Conservation (phyloP, 2,329 filamentous ascomycete genomes). For the Trichoderma arundinaceum region DNA sequence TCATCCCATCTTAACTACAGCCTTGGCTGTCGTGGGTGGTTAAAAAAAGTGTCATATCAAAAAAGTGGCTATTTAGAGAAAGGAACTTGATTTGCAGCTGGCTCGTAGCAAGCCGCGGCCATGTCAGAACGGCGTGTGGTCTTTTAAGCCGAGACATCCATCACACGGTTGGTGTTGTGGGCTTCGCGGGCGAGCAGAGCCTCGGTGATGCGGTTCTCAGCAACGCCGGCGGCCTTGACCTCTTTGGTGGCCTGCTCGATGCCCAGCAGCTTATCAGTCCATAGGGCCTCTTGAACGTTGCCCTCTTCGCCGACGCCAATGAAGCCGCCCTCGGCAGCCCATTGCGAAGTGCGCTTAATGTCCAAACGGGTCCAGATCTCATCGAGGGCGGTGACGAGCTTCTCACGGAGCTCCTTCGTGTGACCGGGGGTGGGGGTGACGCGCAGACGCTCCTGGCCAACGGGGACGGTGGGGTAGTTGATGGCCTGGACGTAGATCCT, state of each 20-base stretch:
- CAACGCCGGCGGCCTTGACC: slow-evolving; percentile 56
- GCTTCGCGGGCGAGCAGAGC: slow-evolving; percentile 63
- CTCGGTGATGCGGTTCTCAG: slow-evolving; percentile 57
- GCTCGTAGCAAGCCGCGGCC: slow-evolving; percentile 16
- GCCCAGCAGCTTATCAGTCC: slow-evolving; percentile 88
- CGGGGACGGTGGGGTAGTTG: slow-evolving; percentile 97
- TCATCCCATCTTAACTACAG: slow-evolving; percentile 14
- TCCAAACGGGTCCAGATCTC: slow-evolving; percentile 86
- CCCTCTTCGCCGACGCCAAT: slow-evolving; percentile 85
- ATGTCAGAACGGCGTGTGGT: not conserved
- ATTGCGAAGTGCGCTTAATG: slow-evolving; percentile 92
- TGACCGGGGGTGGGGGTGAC: slow-evolving; percentile 97
- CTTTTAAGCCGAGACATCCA: slow-evolving; percentile 40
- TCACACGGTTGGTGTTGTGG: slow-evolving; percentile 42
- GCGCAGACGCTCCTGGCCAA: slow-evolving; percentile 94
- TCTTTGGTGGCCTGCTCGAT: slow-evolving; percentile 69
- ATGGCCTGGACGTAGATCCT: slow-evolving; percentile 98
- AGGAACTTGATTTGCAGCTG: slow-evolving; percentile 23
- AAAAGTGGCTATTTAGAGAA: slow-evolving; percentile 14
- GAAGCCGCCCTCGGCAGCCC: slow-evolving; percentile 90
- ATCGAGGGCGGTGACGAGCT: slow-evolving; percentile 83
- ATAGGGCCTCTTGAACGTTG: slow-evolving; percentile 72
- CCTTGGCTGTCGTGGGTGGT: slow-evolving; percentile 15
- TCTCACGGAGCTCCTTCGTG: slow-evolving; percentile 79
- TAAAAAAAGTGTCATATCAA: slow-evolving; percentile 10